Base-by-base conservation (phyloP, 73 alveolate genomes). In the Tetrahymena malaccensis region DNA sequence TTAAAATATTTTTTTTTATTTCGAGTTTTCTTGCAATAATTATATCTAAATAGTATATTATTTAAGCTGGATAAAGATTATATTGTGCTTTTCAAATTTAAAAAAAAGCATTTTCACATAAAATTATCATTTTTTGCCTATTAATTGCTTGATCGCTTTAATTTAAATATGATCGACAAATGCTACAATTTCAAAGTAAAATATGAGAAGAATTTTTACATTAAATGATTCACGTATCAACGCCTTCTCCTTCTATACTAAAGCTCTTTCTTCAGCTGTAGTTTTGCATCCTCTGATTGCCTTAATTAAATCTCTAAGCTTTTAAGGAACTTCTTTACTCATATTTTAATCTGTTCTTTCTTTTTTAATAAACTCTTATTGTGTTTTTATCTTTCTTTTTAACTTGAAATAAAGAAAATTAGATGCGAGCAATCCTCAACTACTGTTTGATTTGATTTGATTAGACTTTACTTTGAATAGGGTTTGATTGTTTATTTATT, bases 281-380 rank as follows among this genome's bases (percentile, higher is more conserved):
- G 99, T 99, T 98, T 99, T 99, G 98, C 99, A 99, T 34, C 99
- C 98, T 94, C 99, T 96, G 84, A 99, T 98, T 97, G 98, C 98
- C 96, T 99, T 98, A 94, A 99, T 99, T 97, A 99, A 97, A 96
- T 99, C 99, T 85, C 99, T 97, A 35, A 99, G 98, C 94, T 98
- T 98, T 37, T 95, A 94, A 33, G 98, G 96, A 95, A 94, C 93
- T 89, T 94, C 95, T 85, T 95, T 94, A 34, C 94, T 85, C 58
- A 38, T 85, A n/a, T 43, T 85, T 70, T 70, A 31, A 70, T 22
- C 35, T 70, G 43, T 70, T 70, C 89, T 70, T 31, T 70, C 89
- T 70, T 70, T 70, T 70, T 70, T 70, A 27, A 70, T 70, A 70
- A 70, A 70, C 38, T 70, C 89, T 70, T 70, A 70, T 70, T 70